Evolutionary conservation across 83 land plant genomes (phyloP).

Genomic region (Diphasiastrum complanatum): DNA sequence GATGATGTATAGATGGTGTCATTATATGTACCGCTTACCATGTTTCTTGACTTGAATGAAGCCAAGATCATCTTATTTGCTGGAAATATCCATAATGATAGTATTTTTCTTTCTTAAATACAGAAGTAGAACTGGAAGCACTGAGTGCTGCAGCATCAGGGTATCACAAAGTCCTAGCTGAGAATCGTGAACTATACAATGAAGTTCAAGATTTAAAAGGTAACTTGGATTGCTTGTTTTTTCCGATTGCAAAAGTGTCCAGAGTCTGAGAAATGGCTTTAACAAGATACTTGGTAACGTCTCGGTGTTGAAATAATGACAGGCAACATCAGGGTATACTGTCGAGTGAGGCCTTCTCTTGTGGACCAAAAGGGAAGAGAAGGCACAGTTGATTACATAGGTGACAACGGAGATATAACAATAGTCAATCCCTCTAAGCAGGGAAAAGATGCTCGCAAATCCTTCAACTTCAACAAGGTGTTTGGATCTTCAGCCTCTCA

Average conservation of each 20-base stretch:
- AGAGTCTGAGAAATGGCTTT: not conserved
- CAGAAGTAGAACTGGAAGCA: not conserved
- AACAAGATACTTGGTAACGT: not conserved
- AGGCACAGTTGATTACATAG: constrained; percentile 1
- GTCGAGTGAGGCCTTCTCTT: constrained; percentile 1
- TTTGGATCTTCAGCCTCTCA: constrained; percentile 11
- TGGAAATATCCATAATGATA: not conserved
- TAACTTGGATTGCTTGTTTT: too few relatives aligned
- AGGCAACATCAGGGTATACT: too few relatives aligned
- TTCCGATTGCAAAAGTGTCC: not conserved
- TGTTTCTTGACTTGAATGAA: not conserved
- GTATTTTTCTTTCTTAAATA: not conserved
- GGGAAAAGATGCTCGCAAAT: constrained; percentile 2
- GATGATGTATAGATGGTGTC: not conserved
- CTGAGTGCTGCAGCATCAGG: constrained; percentile 6
- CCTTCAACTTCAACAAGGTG: constrained; percentile 8
- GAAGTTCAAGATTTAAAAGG: constrained; percentile 15
- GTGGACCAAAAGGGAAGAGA: not conserved
- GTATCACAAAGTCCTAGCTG: constrained; percentile 6
- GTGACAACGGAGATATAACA: constrained; percentile 2
- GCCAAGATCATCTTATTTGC: not conserved
- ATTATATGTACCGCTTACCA: not conserved
- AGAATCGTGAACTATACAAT: constrained; percentile 11
- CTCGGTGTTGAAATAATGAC: not conserved
- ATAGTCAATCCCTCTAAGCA: constrained; percentile 1